Evolutionary conservation across 169 alveolate species (phyloP).

Genomic region (Plasmodium yoelii): DNA sequence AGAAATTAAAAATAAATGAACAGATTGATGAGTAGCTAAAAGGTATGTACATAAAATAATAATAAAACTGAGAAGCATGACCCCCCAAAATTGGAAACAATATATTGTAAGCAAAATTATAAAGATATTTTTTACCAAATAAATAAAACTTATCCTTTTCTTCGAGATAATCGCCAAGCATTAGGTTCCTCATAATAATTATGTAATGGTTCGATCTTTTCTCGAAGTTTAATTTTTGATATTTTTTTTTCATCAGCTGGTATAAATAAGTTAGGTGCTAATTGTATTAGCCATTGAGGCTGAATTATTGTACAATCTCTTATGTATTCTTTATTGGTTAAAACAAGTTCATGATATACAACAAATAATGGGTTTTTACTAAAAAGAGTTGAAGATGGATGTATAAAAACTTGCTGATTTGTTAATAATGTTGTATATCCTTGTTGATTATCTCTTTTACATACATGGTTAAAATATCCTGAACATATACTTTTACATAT

Average conservation of each 20-base stretch:
- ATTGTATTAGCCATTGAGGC: constrained; percentile 98
- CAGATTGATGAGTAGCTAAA: too few species aligned
- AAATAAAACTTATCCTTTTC: constrained; percentile 89
- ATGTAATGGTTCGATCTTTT: constrained; percentile 96
- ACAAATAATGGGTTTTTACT: constrained; percentile 97
- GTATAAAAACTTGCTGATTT: constrained; percentile 97
- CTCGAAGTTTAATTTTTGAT: constrained; percentile 92
- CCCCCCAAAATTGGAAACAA: too few species aligned
- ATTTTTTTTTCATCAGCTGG: constrained; percentile 91
- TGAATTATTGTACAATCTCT: constrained; percentile 97
- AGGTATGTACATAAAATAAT: too few species aligned
- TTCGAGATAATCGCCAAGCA: constrained; percentile 97
- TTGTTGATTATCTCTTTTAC: constrained; percentile 97
- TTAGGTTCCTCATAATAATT: constrained; percentile 97
- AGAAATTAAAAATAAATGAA: too few species aligned
- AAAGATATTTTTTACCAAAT: too few species aligned
- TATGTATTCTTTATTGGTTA: constrained; percentile 99
- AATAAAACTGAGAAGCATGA: too few species aligned
- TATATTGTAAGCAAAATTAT: too few species aligned
- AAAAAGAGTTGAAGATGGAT: constrained; percentile 96
- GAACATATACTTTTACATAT: constrained; percentile 97
- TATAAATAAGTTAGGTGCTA: constrained; percentile 96
- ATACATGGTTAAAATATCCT: constrained; percentile 98
- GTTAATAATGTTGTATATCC: constrained; percentile 97
- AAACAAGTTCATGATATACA: constrained; percentile 97